phyloP scores from a whole-genome alignment of 129 eudicot species.

The Dittrichia graveolens region DNA sequence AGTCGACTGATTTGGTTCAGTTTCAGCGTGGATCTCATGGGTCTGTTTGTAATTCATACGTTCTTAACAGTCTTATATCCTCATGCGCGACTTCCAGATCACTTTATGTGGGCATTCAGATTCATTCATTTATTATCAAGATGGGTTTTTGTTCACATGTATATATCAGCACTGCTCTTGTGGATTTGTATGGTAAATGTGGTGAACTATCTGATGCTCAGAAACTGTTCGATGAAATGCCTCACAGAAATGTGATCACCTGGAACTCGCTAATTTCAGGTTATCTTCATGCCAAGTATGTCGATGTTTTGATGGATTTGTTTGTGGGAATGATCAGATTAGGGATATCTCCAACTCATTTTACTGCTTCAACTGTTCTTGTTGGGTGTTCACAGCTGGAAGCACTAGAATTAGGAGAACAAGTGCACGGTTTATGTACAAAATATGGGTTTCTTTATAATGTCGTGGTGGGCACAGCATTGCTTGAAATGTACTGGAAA shows the following conservation, averaged over 20 bases:
- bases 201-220: conserved; percentile 36
- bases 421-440: conserved; percentile 47
- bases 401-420: conserved; percentile 42
- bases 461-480: conserved; percentile 55
- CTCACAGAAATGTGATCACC: conserved; percentile 49
- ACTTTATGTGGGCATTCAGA: conserved; percentile 44
- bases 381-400: conserved; percentile 50
- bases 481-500: conserved; percentile 65
- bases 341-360: conserved; percentile 39
- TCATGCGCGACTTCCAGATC: conserved; percentile 47
- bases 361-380: conserved; percentile 44
- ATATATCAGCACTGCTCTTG: conserved; percentile 50
- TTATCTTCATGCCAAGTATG: conserved; percentile 32
- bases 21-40: conserved; percentile 32
- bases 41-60: conserved; percentile 32
- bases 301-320: conserved; percentile 28
- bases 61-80: conserved; percentile 50
- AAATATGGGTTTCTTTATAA: conserved; percentile 44
- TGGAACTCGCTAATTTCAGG: conserved; percentile 69
- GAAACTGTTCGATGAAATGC: conserved; percentile 62
- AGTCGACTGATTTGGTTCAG: not conserved
- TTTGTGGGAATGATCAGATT: conserved; percentile 42
- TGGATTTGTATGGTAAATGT: conserved; percentile 58
- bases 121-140: conserved; percentile 45
- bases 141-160: conserved; percentile 54